phyloP scores from a whole-genome alignment of 2,329 filamentous ascomycete genomes.

The Teratosphaeria gauchensis region DNA sequence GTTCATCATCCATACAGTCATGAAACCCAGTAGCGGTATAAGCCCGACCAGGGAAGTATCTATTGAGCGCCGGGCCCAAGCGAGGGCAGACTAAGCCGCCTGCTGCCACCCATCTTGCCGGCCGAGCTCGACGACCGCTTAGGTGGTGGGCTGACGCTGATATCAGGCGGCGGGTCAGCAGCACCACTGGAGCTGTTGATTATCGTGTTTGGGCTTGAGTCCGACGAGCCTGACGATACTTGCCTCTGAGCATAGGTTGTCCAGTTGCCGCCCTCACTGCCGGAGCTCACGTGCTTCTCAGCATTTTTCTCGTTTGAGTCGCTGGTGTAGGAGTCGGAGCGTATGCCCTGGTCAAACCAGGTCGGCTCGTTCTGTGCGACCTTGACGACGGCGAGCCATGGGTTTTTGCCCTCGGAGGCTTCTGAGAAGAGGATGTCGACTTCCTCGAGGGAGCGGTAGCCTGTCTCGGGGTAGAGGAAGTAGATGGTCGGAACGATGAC shows the following conservation, averaged over 20 bases:
- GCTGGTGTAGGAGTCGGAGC: background rate
- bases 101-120: background rate
- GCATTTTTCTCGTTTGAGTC: background rate
- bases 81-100: background rate
- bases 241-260: background rate
- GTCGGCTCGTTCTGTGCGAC: constrained; percentile 1
- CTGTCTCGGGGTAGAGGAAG: constrained; percentile 54
- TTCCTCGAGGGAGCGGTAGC: constrained; percentile 49
- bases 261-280: background rate
- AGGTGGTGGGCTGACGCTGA: background rate
- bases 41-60: background rate
- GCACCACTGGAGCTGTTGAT: background rate
- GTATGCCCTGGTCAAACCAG: background rate
- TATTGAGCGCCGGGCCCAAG: background rate
- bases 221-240: background rate
- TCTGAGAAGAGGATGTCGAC: constrained; percentile 57
- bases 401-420: constrained; percentile 12
- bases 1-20: background rate
- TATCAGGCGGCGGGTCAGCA: background rate
- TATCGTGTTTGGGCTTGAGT: background rate
- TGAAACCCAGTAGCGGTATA: background rate
- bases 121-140: background rate
- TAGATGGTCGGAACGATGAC: constrained; percentile 42
- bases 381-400: constrained; percentile 2
- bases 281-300: background rate